phyloP scores from a whole-genome alignment of 164 flowering plant species.

The Tetracentron sinense region DNA sequence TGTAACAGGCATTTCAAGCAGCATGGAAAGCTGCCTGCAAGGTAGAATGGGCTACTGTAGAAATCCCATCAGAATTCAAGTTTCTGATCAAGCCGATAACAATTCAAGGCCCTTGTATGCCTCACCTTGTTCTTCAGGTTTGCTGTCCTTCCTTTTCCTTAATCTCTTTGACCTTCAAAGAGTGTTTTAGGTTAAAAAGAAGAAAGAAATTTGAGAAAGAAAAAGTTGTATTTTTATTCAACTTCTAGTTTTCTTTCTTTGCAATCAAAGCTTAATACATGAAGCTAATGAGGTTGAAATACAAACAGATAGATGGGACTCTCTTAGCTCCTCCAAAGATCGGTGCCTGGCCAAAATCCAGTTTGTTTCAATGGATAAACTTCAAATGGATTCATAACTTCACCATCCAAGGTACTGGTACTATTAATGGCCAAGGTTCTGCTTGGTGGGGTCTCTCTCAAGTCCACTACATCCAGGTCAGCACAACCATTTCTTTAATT shows the following conservation, averaged over 20 bases:
- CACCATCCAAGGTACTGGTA: conserved; percentile 74
- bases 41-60: conserved; percentile 39
- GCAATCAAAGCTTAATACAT: not conserved
- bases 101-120: conserved; percentile 77
- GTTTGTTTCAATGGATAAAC: conserved; percentile 73
- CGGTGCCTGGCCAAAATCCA: conserved; percentile 57
- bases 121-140: conserved; percentile 68
- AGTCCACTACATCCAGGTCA: conserved; percentile 29
- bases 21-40: conserved; percentile 86
- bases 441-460: conserved; percentile 59
- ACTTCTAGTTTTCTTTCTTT: not conserved
- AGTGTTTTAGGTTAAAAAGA: not conserved
- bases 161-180: not conserved
- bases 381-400: conserved; percentile 76
- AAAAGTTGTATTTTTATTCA: not conserved
- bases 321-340: conserved; percentile 59
- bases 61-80: conserved; percentile 54
- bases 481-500: not conserved
- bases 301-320: conserved; percentile 73
- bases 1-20: conserved; percentile 59
- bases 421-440: conserved; percentile 74
- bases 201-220: not conserved
- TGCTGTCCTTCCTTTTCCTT: conserved; percentile 5
- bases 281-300: not conserved
- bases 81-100: conserved; percentile 65